Conservation (phyloP, 306 rosid species). For the Canavalia ensiformis region DNA sequence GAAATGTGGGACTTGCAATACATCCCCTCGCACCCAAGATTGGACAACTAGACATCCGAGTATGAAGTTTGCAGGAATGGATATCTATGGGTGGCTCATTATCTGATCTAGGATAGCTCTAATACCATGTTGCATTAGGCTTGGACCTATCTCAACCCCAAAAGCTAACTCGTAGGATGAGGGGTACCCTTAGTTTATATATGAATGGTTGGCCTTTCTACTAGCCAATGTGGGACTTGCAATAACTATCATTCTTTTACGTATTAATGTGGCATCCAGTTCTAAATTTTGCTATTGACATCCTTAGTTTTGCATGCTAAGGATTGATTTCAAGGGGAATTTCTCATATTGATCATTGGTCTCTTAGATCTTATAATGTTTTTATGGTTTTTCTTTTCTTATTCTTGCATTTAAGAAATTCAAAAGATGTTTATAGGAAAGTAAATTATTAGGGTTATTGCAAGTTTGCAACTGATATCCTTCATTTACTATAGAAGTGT, state of each 20-base stretch:
- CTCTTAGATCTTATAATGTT: slow-evolving; percentile 16
- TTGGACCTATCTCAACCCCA: no score
- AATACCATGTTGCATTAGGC: no score
- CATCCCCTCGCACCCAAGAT: no score
- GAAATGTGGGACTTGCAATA: no score
- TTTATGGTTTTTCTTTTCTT: slow-evolving; percentile 35
- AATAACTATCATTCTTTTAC: neutral
- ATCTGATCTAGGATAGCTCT: no score
- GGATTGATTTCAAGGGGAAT: neutral
- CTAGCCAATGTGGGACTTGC: no score
- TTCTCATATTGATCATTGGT: neutral
- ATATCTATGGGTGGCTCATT: no score
- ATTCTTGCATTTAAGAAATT: slow-evolving; percentile 7
- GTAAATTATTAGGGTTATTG: neutral
- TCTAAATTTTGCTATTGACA: slow-evolving; percentile 27
- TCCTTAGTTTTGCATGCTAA: slow-evolving; percentile 26
- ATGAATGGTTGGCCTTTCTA: no score
- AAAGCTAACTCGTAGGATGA: no score
- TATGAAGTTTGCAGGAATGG: no score
- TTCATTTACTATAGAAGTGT: slow-evolving; percentile 32
- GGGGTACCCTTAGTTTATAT: no score
- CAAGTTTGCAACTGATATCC: neutral
- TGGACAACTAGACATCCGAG: no score
- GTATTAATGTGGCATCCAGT: slow-evolving; percentile 15
- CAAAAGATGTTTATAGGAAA: neutral